Evolutionary conservation across 257 asterid genomes (phyloP), one percentile per base, ranked within the genome.

Genomic region (Catharanthus roseus): DNA sequence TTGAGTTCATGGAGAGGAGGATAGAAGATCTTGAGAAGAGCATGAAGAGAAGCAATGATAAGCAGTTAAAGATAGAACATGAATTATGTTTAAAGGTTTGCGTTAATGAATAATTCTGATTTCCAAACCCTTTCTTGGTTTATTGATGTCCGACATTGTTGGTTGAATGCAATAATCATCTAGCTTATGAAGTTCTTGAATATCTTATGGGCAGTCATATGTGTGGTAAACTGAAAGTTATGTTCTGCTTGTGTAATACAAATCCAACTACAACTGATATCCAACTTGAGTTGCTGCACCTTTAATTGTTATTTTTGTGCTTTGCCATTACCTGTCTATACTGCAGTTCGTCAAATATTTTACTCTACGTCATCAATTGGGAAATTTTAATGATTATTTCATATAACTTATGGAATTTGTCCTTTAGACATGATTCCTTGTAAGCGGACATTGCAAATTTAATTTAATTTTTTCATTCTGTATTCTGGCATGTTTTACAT

Each of bases 31-130:
- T 95, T 60, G 99, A 95, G 56, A 95, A 95, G 89, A 95, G 99
- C 91, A 89, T 91, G 99, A 95, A 95, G 86, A 86, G 99, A 85
- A 95, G 99, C 88, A 95, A 95, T 72, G 99, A 95, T 84, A 95
- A 91, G 83, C 97, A 85, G 82, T 88, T 95, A 74, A 95, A 95
- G 80, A 77, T 95, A 51, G 97, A 95, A 85, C 97, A 83, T 31
- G 99, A 95, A 70, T 76, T 95, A 75, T 89, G 93, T 80, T 77
- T 77, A 54, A 86, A 86, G 96, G 99, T 95, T 57, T 71, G 87
- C 77, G 60, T 67, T 4, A n/a, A 62, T 34, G 45, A 62, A 62
- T 62, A 31, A 16, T 31, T 33, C 64, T 65, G 9, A 33, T n/a
- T 8, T 1, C 34, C 38, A 18, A 31, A 21, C 31, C 53, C 18